Conservation (phyloP, 1,139 yeast species). For the Spencermartinsiella ligniputridi region DNA sequence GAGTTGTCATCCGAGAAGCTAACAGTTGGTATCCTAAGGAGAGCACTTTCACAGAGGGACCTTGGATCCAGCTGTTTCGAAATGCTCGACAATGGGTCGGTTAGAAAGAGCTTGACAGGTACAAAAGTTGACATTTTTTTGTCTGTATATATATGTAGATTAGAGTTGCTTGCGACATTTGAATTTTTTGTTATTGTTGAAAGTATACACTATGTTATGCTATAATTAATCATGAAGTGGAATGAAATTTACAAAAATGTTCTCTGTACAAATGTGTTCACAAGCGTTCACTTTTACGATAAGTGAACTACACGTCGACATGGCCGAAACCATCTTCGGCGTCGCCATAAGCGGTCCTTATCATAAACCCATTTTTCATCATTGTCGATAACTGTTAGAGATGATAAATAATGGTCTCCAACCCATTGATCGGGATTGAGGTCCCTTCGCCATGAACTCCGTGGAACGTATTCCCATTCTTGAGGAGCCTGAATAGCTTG, state of each 20-base stretch:
- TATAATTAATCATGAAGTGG: constrained; percentile 1
- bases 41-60: constrained; percentile 47
- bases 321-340: constrained; percentile 28
- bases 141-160: neutral
- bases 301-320: constrained; percentile 11
- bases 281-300: neutral
- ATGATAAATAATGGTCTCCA: constrained; percentile 11
- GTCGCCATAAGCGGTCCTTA: constrained; percentile 20
- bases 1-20: constrained; percentile 81
- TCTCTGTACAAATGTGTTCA: too few species aligned
- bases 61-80: constrained; percentile 93
- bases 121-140: neutral
- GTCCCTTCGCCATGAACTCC: constrained; percentile 26
- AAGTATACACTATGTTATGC: neutral
- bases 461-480: constrained; percentile 23
- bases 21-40: constrained; percentile 86
- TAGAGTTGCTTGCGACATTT: neutral
- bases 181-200: neutral
- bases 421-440: constrained; percentile 27
- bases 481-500: constrained; percentile 26
- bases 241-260: too few species aligned
- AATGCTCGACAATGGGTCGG: constrained; percentile 95
- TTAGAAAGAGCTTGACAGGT: constrained; percentile 18
- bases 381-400: constrained; percentile 20
- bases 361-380: constrained; percentile 35